A percentile compares a stretch with the other conserved stretches of the same genome.
These are phyloP conservation scores for Apiospora marii DNA, from an alignment of 2,329 filamentous ascomycete species.

Conservation along the genomic window DNA sequence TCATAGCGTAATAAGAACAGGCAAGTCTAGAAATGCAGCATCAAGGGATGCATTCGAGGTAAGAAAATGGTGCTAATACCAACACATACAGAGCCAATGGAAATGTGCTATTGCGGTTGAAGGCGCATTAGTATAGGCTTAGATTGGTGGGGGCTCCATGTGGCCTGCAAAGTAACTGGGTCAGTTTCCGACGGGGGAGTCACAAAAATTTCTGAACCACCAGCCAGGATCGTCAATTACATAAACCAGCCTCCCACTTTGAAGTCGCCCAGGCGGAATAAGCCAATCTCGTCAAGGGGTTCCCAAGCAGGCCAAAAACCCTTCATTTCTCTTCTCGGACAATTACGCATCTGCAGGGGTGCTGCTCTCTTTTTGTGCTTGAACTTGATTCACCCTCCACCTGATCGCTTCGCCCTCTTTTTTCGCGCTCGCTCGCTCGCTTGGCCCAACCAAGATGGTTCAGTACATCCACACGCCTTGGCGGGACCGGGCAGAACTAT, in stretches of 20 bases:
- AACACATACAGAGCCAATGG: neutral
- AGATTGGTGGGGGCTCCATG: neutral
- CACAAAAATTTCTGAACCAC: slow-evolving; percentile 5
- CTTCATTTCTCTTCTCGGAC: slow-evolving; percentile 10
- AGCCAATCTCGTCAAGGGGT: neutral
- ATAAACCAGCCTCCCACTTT: slow-evolving; percentile 14
- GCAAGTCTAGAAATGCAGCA: neutral
- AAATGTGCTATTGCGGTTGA: neutral
- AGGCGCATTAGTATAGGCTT: neutral
- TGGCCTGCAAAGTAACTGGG: slow-evolving; percentile 1
- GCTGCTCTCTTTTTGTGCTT: neutral
- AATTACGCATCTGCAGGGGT: slow-evolving; percentile 10
- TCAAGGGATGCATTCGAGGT: neutral
- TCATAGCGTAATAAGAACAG: neutral
- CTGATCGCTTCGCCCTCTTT: neutral
- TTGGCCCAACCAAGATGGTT: slow-evolving; percentile 60
- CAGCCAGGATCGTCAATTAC: slow-evolving; percentile 12
- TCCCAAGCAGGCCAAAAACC: neutral
- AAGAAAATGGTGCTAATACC: neutral
- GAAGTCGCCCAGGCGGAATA: neutral
- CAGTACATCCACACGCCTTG: slow-evolving; percentile 79
- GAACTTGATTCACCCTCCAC: neutral
- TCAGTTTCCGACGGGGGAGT: neutral
- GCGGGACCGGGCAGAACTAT: slow-evolving; percentile 71
- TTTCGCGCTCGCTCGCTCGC: neutral